phyloP scores from a whole-genome alignment of 1,284 basidiomycete species.

The Boletus semigastroideus region DNA sequence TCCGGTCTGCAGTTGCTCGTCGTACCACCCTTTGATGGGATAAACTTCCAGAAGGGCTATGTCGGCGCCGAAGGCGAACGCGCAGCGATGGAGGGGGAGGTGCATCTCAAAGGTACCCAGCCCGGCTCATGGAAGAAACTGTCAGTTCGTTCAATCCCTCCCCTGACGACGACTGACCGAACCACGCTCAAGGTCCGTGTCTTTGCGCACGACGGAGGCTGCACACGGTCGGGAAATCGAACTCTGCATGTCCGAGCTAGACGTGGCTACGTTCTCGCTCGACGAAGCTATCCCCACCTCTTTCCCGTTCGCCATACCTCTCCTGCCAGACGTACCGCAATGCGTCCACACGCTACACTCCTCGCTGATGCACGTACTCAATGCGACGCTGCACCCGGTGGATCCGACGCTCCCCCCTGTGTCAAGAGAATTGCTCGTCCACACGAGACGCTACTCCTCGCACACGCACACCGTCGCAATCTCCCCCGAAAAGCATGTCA shows the following conservation, averaged over 20 bases:
- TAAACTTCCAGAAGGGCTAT: slow-evolving; percentile 78
- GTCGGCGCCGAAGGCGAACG: slow-evolving; percentile 75
- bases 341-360: slow-evolving; percentile 71
- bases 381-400: slow-evolving; percentile 58
- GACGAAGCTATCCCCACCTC: slow-evolving; percentile 51
- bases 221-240: slow-evolving; percentile 63
- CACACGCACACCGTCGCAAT: slow-evolving; percentile 53
- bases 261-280: slow-evolving; percentile 45
- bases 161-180: slow-evolving; percentile 10
- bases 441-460: slow-evolving; percentile 71
- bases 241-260: slow-evolving; percentile 52
- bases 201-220: slow-evolving; percentile 64
- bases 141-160: slow-evolving; percentile 38
- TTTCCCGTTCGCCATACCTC: slow-evolving; percentile 74
- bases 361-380: slow-evolving; percentile 62
- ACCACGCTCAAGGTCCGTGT: slow-evolving; percentile 50
- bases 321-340: slow-evolving; percentile 72
- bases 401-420: slow-evolving; percentile 42
- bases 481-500: slow-evolving; percentile 55
- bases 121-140: slow-evolving; percentile 61
- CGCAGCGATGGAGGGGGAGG: slow-evolving; percentile 78
- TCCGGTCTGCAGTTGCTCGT: slow-evolving; percentile 59
- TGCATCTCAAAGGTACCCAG: slow-evolving; percentile 71
- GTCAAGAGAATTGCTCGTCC: slow-evolving; percentile 59
- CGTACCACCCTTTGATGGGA: slow-evolving; percentile 59